phyloP scores from a whole-genome alignment of 352 stramenopile genomes.

The Phytophthora nicotianae region DNA sequence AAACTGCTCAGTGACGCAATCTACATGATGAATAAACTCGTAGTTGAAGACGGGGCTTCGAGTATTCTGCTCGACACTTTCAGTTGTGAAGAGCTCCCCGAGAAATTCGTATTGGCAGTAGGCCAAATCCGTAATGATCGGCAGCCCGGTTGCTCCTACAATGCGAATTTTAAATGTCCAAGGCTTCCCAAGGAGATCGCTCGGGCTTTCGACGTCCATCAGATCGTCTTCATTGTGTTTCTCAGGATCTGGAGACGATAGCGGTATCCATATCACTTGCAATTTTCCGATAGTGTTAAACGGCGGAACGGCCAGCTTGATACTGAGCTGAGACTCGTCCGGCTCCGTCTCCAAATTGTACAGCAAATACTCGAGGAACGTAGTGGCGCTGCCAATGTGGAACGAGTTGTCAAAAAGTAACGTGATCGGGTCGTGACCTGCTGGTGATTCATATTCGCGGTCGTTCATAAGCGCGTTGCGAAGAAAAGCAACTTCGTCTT shows the following conservation, averaged over 20 bases:
- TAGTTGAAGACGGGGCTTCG: conserved; percentile 92
- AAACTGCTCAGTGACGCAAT: conserved; percentile 88
- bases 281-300: conserved; percentile 95
- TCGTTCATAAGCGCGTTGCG: conserved; percentile 91
- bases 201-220: conserved; percentile 74
- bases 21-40: conserved; percentile 85
- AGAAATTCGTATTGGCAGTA: conserved; percentile 95
- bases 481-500: conserved; percentile 90
- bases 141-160: conserved; percentile 80
- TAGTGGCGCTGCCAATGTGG: conserved; percentile 89
- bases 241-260: conserved; percentile 76
- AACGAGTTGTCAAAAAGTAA: conserved; percentile 94
- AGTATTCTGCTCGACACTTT: conserved; percentile 90
- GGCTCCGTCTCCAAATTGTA: conserved; percentile 93
- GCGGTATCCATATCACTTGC: conserved; percentile 88
- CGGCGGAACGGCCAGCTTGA: conserved; percentile 91
- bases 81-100: conserved; percentile 91
- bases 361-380: conserved; percentile 93
- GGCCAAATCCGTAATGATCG: conserved; percentile 88
- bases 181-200: conserved; percentile 85
- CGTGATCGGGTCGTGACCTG: conserved; percentile 90
- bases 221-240: conserved; percentile 71
- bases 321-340: conserved; percentile 87
- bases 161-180: conserved; percentile 93
- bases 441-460: conserved; percentile 86